These are phyloP conservation scores for Russula dissimulans DNA, from an alignment of 768 basidiomycete species.

Conservation along the genomic window DNA sequence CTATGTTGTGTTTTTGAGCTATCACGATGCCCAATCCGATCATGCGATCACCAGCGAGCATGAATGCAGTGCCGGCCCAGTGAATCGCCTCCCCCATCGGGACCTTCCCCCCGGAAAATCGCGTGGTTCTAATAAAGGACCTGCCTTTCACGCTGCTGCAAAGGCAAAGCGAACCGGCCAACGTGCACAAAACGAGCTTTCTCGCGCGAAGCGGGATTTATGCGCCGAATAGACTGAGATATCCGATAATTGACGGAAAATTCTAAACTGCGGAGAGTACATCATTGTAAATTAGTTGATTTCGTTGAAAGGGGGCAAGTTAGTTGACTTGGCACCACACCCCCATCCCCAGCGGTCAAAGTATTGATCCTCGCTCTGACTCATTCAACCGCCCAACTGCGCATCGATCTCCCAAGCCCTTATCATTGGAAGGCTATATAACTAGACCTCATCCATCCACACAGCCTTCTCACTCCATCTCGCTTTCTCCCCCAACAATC, in stretches of 20 bases:
- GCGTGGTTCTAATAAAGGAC: not conserved
- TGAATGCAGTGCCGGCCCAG: not conserved
- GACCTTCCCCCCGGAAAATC: not conserved
- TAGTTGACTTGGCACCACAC: too few species aligned
- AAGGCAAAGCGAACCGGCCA: not conserved
- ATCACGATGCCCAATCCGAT: not conserved
- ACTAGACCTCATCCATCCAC: not conserved
- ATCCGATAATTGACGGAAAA: not conserved
- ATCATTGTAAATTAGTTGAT: too few species aligned
- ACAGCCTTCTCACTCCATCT: slow-evolving; percentile 8
- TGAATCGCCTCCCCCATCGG: not conserved
- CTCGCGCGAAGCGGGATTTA: slow-evolving; percentile 2
- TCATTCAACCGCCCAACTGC: not conserved
- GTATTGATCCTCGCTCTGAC: not conserved
- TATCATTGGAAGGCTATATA: slow-evolving; percentile 14
- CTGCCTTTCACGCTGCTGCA: not conserved
- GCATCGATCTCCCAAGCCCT: not conserved
- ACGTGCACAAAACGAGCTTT: not conserved
- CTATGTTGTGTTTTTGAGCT: not conserved
- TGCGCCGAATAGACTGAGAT: not conserved
- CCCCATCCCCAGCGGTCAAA: not conserved
- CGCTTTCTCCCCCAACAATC: not conserved
- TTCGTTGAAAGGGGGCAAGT: not conserved
- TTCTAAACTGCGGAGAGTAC: not conserved
- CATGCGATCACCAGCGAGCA: not conserved